These are phyloP conservation scores for Oenanthe javanica DNA, from an alignment of 140 eudicot species.

Conservation along the genomic window DNA sequence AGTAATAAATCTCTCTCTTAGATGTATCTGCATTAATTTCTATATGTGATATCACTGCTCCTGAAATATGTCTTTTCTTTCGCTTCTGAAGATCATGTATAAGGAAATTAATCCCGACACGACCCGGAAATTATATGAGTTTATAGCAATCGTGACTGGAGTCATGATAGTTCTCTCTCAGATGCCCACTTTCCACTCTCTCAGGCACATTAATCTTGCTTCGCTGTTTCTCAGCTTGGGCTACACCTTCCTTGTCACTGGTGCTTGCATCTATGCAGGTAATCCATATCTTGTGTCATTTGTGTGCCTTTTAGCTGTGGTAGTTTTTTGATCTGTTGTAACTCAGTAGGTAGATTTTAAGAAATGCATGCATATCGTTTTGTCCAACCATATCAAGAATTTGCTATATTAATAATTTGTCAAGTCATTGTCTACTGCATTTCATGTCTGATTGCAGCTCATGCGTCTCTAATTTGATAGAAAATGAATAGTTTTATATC, in stretches of 20 bases:
- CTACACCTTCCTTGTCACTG: slow-evolving; percentile 70
- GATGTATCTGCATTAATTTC: background rate
- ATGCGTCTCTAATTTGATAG: background rate
- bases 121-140: slow-evolving; percentile 55
- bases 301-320: background rate
- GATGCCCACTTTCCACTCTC: slow-evolving; percentile 86
- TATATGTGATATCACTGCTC: background rate
- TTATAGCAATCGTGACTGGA: slow-evolving; percentile 80
- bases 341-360: background rate
- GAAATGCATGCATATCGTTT: background rate
- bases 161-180: slow-evolving; percentile 82
- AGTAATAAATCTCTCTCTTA: background rate
- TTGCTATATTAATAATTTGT: background rate
- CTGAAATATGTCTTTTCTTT: background rate
- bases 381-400: background rate
- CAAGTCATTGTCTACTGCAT: background rate
- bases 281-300: background rate
- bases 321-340: background rate
- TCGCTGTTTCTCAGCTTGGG: slow-evolving; percentile 79
- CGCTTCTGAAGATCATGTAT: slow-evolving; percentile 59
- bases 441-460: background rate
- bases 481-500: background rate
- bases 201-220: slow-evolving; percentile 75
- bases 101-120: slow-evolving; percentile 61
- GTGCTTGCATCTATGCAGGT: slow-evolving; percentile 80